Percentiles rank a stretch among this genome's conserved stretches.
Evolutionary conservation across 2,329 filamentous ascomycete species (phyloP).

Genomic region (Ophiognomonia clavigignenti-juglandacearum): DNA sequence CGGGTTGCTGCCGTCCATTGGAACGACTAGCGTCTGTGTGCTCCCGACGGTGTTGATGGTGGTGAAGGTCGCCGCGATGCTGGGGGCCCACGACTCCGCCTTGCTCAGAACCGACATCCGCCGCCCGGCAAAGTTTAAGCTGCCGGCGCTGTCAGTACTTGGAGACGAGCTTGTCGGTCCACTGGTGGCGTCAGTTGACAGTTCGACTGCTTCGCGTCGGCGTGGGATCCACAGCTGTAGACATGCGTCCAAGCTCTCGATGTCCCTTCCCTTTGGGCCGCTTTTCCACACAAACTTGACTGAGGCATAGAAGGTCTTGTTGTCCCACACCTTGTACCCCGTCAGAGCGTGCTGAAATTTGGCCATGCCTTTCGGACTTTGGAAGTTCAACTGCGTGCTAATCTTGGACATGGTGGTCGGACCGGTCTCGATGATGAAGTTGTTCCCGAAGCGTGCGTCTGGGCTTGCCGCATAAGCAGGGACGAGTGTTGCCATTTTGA

Average conservation of each 20-base stretch:
- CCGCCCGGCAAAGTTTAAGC: not conserved
- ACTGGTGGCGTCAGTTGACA: too few species aligned
- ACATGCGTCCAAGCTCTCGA: slow-evolving; percentile 4
- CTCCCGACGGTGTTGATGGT: not conserved
- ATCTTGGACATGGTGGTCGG: not conserved
- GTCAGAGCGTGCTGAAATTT: slow-evolving; percentile 30
- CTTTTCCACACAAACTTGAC: slow-evolving; percentile 21
- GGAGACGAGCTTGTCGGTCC: not conserved
- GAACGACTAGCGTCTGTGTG: not conserved
- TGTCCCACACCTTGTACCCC: slow-evolving; percentile 26
- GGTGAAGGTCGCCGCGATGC: not conserved
- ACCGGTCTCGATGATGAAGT: not conserved
- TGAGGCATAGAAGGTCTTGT: slow-evolving; percentile 20
- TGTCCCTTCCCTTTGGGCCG: not conserved
- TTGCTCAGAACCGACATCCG: not conserved
- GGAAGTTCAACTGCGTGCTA: slow-evolving; percentile 24
- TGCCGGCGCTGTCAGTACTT: not conserved
- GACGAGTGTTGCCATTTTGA: not conserved
- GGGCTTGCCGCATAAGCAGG: not conserved
- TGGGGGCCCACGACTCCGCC: not conserved
- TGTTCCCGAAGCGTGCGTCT: not conserved
- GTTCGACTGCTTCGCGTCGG: not conserved
- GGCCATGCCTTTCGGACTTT: slow-evolving; percentile 21
- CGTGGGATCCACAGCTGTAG: not conserved
- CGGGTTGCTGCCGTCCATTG: slow-evolving; percentile 15